Conservation (phyloP, 2,329 filamentous ascomycete species). For the Colletotrichum chrysophilum region DNA sequence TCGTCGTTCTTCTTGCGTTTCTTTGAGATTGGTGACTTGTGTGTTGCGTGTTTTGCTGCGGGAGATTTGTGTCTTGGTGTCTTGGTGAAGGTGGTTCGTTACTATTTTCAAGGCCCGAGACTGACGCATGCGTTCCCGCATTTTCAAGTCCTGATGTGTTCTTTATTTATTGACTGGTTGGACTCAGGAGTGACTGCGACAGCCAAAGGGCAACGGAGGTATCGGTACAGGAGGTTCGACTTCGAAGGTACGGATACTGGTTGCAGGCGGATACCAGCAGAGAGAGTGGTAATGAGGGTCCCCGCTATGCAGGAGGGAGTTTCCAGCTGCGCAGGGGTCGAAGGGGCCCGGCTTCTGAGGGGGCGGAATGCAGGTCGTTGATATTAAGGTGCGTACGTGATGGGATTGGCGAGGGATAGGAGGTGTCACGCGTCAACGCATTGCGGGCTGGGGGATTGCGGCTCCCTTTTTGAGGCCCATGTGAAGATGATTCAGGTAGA, state of each 20-base stretch:
- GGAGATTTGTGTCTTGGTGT: background rate
- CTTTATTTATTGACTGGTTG: background rate
- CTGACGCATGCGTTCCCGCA: background rate
- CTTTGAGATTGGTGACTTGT: background rate
- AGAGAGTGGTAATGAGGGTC: background rate
- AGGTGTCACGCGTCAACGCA: background rate
- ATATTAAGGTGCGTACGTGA: conserved; percentile 9
- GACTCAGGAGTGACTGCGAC: background rate
- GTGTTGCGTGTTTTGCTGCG: background rate
- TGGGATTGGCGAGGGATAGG: background rate
- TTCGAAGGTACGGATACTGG: background rate
- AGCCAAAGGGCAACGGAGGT: background rate
- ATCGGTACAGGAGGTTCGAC: background rate
- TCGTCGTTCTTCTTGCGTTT: background rate
- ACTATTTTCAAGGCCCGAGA: background rate
- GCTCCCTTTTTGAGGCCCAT: background rate
- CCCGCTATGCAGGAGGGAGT: background rate
- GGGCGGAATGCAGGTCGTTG: conserved; percentile 8
- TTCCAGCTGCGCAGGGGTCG: conserved; percentile 15
- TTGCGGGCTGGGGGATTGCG: background rate
- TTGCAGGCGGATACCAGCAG: background rate
- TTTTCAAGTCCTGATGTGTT: background rate
- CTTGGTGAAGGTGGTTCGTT: background rate
- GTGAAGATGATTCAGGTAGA: background rate
- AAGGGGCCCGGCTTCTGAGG: background rate